Evolutionary conservation across 345 rosid genomes (phyloP).

Genomic region (Brassica incana): DNA sequence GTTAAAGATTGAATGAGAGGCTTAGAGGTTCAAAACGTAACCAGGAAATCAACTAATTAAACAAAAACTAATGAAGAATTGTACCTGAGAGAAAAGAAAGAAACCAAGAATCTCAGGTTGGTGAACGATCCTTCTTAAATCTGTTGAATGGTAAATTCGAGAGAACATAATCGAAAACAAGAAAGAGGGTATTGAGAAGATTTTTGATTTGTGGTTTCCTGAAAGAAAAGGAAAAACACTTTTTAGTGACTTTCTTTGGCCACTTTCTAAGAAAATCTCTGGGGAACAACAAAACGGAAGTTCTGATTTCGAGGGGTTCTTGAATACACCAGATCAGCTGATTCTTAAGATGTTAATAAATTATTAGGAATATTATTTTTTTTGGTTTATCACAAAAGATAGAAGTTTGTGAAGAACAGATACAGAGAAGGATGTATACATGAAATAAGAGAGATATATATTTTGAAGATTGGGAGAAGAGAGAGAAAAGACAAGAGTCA

Average conservation of each 20-base stretch:
- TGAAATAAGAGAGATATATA: slow-evolving; percentile 14
- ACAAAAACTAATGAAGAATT: slow-evolving; percentile 7
- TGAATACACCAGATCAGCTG: slow-evolving; percentile 20
- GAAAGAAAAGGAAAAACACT: background rate
- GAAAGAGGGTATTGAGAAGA: background rate
- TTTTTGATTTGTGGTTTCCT: background rate
- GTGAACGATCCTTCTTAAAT: slow-evolving; percentile 10
- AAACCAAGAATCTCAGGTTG: background rate
- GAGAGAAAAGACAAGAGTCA: slow-evolving; percentile 16
- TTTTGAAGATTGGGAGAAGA: slow-evolving; percentile 6
- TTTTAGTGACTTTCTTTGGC: slow-evolving; percentile 21
- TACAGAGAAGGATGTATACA: slow-evolving; percentile 28
- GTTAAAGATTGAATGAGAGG: background rate
- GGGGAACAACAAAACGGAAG: slow-evolving; percentile 21
- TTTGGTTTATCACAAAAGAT: background rate
- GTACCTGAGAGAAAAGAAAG: slow-evolving; percentile 23
- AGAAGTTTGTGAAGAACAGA: slow-evolving; percentile 21
- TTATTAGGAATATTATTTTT: background rate
- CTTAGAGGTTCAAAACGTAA: slow-evolving; percentile 13
- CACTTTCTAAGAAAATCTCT: slow-evolving; percentile 14
- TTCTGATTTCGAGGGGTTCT: slow-evolving; percentile 17
- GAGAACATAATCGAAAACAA: background rate
- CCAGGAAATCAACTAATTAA: background rate
- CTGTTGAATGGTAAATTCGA: background rate
- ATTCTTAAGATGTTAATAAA: background rate